A percentile compares a stretch with the other conserved stretches of the same genome.
Evolutionary conservation across 75 land plant genomes (phyloP).

Genomic region (Cunninghamia lanceolata): DNA sequence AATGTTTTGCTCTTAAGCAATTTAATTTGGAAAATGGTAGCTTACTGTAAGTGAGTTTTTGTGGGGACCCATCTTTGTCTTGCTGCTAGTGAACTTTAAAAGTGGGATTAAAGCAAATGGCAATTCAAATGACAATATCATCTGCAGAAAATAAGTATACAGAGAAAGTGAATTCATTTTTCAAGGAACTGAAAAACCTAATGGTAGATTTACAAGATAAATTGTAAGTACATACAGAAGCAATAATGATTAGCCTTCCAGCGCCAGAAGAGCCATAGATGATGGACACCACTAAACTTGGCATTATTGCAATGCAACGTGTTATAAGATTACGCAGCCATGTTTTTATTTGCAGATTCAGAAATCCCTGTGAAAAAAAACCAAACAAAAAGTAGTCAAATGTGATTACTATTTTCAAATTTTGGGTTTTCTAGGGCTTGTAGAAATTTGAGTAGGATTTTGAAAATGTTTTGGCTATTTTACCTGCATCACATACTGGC

Average conservation of each 20-base stretch:
- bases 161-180: no score
- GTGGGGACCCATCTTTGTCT: slow-evolving; percentile 44
- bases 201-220: no score
- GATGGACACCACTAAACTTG: slow-evolving; percentile 23
- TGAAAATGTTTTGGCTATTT: background rate
- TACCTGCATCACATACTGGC: slow-evolving; percentile 41
- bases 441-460: background rate
- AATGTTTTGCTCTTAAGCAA: background rate
- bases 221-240: background rate
- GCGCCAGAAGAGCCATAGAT: slow-evolving; percentile 27
- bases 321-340: slow-evolving; percentile 33
- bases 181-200: background rate
- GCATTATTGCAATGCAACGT: slow-evolving; percentile 25
- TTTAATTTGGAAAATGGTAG: background rate
- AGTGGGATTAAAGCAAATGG: slow-evolving; percentile 49
- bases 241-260: slow-evolving; percentile 18
- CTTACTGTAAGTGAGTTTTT: slow-evolving; percentile 19
- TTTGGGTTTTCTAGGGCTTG: background rate
- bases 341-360: slow-evolving; percentile 22
- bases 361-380: slow-evolving; percentile 18
- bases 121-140: slow-evolving; percentile 47
- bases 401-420: background rate
- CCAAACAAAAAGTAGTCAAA: background rate
- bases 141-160: background rate
- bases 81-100: slow-evolving; percentile 43